Evolutionary conservation across 768 basidiomycete genomes (phyloP), one percentile per base, ranked within the genome.

Genomic region (Piloderma croceum): DNA sequence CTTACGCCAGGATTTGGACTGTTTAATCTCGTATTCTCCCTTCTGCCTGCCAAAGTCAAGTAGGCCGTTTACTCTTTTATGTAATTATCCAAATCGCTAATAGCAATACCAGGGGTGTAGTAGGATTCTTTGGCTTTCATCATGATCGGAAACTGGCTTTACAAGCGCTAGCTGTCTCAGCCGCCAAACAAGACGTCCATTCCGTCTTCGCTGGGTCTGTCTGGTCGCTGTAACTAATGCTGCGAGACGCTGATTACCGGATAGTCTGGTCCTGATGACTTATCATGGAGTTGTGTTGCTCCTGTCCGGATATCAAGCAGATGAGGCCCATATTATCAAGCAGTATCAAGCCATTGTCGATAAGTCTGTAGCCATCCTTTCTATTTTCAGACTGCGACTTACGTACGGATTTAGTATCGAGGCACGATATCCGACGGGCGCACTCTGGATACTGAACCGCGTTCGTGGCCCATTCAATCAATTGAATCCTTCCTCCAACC

Each of bases 51-150:
- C 45, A 79, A 74, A 51, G 64, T 81, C 40, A 78, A 82, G 83
- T 84, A 46, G 39, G 75, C 55, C 7, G 11, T 15, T 19, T 38
- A 15, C 4, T 18, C 12, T 9, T 23, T 21, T 10, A 9, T 38
- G 22, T 27, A n/a, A 36, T 42, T 17, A 33, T 31, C 38, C 10
- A 32, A 44, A 22, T 15, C 20, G 6, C 32, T 35, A 12, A n/a
- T 24, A 32, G 22, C 34, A n/a, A 36, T 36, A 10, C 20, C 44
- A 85, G 86, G 61, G 62, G 71, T 15, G 65, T 90, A 2, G 83
- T 86, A 2, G 84, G 86, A 12, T 74, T 88, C 52, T 67, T 90
- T 13, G 87, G 87, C 0, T 89, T 81, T 62, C 78, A 81, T 38
- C 73, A 83, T 41, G 83, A 89, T 52, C 64, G 85, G 19, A 71